These are phyloP conservation scores for Samsoniella hepiali DNA, from an alignment of 2,329 filamentous ascomycete genomes.

Conservation along the genomic window DNA sequence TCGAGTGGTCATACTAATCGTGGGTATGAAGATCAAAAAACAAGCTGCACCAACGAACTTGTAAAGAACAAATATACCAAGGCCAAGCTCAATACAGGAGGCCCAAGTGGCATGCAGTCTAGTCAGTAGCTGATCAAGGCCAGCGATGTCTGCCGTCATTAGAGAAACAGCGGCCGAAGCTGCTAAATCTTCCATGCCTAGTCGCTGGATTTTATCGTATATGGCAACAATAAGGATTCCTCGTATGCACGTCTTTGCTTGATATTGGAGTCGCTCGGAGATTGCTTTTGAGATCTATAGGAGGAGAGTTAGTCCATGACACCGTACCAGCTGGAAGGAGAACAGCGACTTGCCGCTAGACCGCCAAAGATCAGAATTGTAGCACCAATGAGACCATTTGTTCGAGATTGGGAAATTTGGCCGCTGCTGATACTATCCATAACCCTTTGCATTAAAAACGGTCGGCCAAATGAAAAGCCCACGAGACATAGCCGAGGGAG, in stretches of 20 bases:
- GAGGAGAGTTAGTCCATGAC: neutral
- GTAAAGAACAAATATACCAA: conserved; percentile 11
- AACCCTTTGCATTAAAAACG: conserved; percentile 10
- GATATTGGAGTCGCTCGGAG: neutral
- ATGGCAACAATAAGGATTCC: conserved; percentile 1
- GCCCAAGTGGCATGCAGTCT: conserved; percentile 10
- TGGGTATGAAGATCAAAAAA: conserved; percentile 9
- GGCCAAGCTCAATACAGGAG: neutral
- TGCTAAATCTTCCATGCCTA: conserved; percentile 3
- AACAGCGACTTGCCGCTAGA: neutral
- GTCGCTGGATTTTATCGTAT: conserved; percentile 7
- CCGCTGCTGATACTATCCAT: neutral
- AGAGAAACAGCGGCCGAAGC: conserved; percentile 8
- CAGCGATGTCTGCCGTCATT: conserved; percentile 6
- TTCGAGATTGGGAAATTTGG: neutral
- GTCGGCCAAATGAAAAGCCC: conserved; percentile 11
- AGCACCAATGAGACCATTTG: conserved; percentile 10
- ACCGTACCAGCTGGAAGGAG: neutral
- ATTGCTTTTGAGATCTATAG: conserved; percentile 5
- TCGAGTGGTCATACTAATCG: neutral
- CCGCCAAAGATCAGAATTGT: conserved; percentile 11
- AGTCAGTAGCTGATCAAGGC: neutral
- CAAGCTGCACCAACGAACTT: conserved; percentile 8
- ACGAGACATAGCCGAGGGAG: conserved; percentile 4
- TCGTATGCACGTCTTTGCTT: neutral